Percentiles rank a stretch among this genome's conserved stretches.
Evolutionary conservation across 2,329 filamentous ascomycete genomes (phyloP).

Genomic region (Hypomyces perniciosus): DNA sequence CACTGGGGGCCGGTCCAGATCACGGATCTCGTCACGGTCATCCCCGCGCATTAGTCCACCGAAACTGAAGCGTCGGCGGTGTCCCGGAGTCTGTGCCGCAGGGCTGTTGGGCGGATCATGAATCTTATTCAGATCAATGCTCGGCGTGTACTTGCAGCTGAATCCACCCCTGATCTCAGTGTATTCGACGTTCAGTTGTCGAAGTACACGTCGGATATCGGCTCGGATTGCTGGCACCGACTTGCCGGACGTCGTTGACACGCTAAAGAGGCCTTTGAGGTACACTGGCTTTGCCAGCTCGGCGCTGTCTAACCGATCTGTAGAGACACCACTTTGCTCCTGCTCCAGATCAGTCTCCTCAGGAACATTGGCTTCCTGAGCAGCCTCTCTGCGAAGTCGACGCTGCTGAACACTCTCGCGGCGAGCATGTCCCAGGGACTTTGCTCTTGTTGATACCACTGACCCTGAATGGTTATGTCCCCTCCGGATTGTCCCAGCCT

Average conservation of each 20-base stretch:
- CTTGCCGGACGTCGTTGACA: conserved; percentile 91
- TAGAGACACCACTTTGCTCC: conserved; percentile 54
- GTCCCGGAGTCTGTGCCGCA: conserved; percentile 46
- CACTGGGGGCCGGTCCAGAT: conserved; percentile 41
- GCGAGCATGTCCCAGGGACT: conserved; percentile 82
- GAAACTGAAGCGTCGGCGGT: conserved; percentile 78
- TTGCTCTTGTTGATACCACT: conserved; percentile 62
- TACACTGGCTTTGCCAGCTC: conserved; percentile 91
- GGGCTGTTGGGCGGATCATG: conserved; percentile 59
- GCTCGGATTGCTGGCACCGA: conserved; percentile 77
- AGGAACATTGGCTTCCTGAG: conserved; percentile 69
- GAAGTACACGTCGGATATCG: conserved; percentile 86
- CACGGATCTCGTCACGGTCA: conserved; percentile 66
- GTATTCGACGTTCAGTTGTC: conserved; percentile 83
- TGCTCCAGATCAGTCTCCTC: conserved; percentile 87
- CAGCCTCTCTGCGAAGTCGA: conserved; percentile 66
- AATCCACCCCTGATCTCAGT: conserved; percentile 92
- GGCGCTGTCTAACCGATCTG: conserved; percentile 57
- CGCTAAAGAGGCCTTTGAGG: conserved; percentile 93
- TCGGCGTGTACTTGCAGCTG: conserved; percentile 79
- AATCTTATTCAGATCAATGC: conserved; percentile 76
- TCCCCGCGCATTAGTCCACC: conserved; percentile 55
- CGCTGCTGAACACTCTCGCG: conserved; percentile 89
- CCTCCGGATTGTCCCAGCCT: conserved; percentile 45
- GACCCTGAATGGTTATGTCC: conserved; percentile 48